Evolutionary conservation across 257 asterid species (phyloP).

Genomic region (Osmanthus fragrans): DNA sequence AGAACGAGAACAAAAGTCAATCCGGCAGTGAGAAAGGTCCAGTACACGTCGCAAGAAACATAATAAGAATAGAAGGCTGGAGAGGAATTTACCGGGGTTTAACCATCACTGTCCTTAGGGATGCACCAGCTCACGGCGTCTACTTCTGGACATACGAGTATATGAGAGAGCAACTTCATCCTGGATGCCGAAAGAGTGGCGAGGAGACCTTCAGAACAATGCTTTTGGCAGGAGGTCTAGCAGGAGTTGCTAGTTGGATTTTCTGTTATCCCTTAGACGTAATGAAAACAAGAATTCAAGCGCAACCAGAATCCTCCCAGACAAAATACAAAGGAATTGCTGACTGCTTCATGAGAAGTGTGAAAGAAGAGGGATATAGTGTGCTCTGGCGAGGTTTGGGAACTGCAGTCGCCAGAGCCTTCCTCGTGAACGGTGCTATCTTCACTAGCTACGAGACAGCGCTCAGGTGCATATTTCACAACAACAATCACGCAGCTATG

Average conservation of each 20-base stretch:
- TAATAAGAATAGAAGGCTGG: slow-evolving; percentile 44
- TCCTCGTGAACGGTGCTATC: slow-evolving; percentile 65
- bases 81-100: slow-evolving; percentile 46
- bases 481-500: slow-evolving; percentile 22
- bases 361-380: slow-evolving; percentile 32
- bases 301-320: slow-evolving; percentile 28
- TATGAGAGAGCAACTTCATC: slow-evolving; percentile 42
- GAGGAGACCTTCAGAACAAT: slow-evolving; percentile 51
- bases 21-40: slow-evolving; percentile 29
- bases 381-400: slow-evolving; percentile 49
- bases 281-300: slow-evolving; percentile 69
- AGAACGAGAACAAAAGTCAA: neutral
- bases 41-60: slow-evolving; percentile 35
- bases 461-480: slow-evolving; percentile 39
- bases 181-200: slow-evolving; percentile 41
- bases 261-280: slow-evolving; percentile 74
- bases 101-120: slow-evolving; percentile 51
- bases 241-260: slow-evolving; percentile 82
- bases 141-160: slow-evolving; percentile 74
- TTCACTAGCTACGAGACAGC: slow-evolving; percentile 68
- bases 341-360: slow-evolving; percentile 38
- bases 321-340: slow-evolving; percentile 33
- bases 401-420: slow-evolving; percentile 46
- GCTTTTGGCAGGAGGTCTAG: slow-evolving; percentile 77
- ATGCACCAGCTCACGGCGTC: slow-evolving; percentile 68